Evolutionary conservation across 257 asterid species (phyloP).

Genomic region (Haberlea rhodopensis): DNA sequence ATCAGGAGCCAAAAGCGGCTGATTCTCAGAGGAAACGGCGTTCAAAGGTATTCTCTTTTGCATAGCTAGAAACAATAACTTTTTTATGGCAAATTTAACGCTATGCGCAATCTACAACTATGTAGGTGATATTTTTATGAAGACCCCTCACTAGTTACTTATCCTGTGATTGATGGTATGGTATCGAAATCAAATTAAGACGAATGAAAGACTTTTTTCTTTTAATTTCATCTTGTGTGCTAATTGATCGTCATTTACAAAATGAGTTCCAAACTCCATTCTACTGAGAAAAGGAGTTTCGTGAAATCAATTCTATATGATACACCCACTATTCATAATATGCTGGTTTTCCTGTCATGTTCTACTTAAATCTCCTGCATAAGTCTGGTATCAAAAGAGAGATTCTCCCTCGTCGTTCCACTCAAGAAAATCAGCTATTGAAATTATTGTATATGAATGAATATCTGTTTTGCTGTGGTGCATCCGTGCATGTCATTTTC

Average conservation of each 20-base stretch:
- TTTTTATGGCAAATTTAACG: background rate
- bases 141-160: background rate
- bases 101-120: background rate
- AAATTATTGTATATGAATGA: background rate
- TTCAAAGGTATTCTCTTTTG: conserved; percentile 56
- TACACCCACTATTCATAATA: background rate
- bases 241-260: background rate
- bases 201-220: background rate
- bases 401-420: background rate
- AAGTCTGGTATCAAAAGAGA: background rate
- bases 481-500: background rate
- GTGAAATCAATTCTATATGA: background rate
- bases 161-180: background rate
- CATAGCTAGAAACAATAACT: background rate
- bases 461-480: background rate
- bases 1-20: conserved; percentile 64
- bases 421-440: background rate
- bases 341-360: background rate
- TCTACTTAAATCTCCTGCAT: background rate
- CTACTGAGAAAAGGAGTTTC: background rate
- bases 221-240: background rate
- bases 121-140: background rate
- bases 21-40: conserved; percentile 82
- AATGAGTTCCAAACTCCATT: background rate
- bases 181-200: background rate